Conservation (phyloP, 2,329 filamentous ascomycete genomes). For the Scytalidium lignicola region DNA sequence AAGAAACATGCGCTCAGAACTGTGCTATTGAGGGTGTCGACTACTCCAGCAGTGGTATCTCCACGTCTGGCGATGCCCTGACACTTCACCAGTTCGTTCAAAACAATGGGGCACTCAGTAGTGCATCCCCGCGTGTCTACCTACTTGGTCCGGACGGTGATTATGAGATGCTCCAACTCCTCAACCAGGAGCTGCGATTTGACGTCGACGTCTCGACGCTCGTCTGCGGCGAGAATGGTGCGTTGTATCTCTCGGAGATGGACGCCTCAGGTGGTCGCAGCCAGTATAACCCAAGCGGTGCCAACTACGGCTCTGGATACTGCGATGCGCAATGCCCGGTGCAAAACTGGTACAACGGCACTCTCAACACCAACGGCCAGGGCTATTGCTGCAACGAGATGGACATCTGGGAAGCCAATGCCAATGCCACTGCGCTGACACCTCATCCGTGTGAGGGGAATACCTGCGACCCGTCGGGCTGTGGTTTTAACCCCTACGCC, state of each 20-base stretch:
- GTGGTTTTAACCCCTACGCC: constrained; percentile 55
- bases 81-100: constrained; percentile 37
- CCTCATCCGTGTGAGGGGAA: constrained; percentile 51
- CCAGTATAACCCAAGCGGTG: constrained; percentile 49
- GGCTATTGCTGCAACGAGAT: constrained; percentile 63
- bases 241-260: constrained; percentile 63
- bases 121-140: constrained; percentile 25
- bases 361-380: constrained; percentile 42
- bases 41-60: constrained; percentile 39
- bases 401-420: constrained; percentile 62
- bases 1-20: constrained; percentile 36
- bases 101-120: constrained; percentile 36
- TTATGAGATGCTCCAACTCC: constrained; percentile 61
- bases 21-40: constrained; percentile 47
- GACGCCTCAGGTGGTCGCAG: constrained; percentile 51
- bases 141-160: constrained; percentile 31
- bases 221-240: constrained; percentile 66
- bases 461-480: constrained; percentile 53
- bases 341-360: constrained; percentile 34
- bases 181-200: constrained; percentile 65
- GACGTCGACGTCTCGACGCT: constrained; percentile 65
- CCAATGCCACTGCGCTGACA: constrained; percentile 50
- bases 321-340: constrained; percentile 53
- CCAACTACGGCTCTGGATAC: constrained; percentile 57
- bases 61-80: constrained; percentile 31